These are phyloP conservation scores for Aspergillus incahuasiensis DNA, from an alignment of 495 filamentous ascomycete genomes.

Conservation along the genomic window DNA sequence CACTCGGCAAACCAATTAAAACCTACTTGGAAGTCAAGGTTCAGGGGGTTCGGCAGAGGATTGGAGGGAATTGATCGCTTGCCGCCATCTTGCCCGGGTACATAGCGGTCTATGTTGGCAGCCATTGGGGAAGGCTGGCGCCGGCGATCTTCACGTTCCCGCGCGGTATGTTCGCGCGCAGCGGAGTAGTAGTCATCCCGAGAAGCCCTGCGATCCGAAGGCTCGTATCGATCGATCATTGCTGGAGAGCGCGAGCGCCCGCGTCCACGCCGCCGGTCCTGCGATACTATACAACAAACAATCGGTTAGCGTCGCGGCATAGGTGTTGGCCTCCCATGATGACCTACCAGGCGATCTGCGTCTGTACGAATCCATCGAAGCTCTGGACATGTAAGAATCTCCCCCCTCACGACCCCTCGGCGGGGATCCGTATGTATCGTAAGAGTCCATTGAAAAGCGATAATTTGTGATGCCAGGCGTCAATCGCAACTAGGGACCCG, in stretches of 20 bases:
- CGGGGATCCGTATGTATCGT: conserved; percentile 38
- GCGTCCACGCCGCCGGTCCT: conserved; percentile 48
- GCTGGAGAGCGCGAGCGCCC: conserved; percentile 67
- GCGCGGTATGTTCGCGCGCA: conserved; percentile 62
- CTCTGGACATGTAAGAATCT: conserved; percentile 31
- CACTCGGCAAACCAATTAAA: conserved; percentile 97
- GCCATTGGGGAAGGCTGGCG: conserved; percentile 57
- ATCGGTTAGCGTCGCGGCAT: background rate
- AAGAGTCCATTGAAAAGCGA: conserved; percentile 37
- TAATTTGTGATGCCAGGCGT: background rate
- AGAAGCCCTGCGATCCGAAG: conserved; percentile 48
- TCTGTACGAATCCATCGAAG: conserved; percentile 38
- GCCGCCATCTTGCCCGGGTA: conserved; percentile 71
- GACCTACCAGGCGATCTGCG: conserved; percentile 52
- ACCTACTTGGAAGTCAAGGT: conserved; percentile 86
- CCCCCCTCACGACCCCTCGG: conserved; percentile 35
- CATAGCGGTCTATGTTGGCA: conserved; percentile 89
- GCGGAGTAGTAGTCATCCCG: conserved; percentile 48
- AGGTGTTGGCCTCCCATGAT: conserved; percentile 8
- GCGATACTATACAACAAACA: conserved; percentile 26
- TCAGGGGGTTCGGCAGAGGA: conserved; percentile 75
- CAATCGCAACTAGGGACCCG: background rate
- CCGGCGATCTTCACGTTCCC: conserved; percentile 65
- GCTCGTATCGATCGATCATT: conserved; percentile 68
- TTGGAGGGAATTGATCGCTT: conserved; percentile 60